A percentile compares a stretch with the other conserved stretches of the same genome.
Evolutionary conservation across 2,329 filamentous ascomycete species (phyloP).

Genomic region (Paracorniculantispora psalliotae): DNA sequence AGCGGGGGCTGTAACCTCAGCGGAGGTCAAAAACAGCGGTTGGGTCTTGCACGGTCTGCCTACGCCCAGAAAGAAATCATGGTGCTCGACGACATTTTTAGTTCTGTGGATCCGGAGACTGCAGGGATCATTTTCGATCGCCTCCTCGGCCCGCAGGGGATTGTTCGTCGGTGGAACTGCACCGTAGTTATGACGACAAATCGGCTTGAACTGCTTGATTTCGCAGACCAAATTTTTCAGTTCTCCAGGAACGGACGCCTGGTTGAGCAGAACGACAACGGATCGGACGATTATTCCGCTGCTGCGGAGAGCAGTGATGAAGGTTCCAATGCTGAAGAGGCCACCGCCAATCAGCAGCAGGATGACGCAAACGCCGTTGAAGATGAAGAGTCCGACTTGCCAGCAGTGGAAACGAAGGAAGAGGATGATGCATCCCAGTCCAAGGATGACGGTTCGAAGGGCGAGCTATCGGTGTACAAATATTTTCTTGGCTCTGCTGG

Average conservation of each 20-base stretch:
- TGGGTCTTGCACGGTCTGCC: not conserved
- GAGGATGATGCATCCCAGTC: not conserved
- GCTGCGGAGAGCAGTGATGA: not conserved
- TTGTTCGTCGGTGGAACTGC: not conserved
- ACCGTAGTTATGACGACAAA: slow-evolving; percentile 1
- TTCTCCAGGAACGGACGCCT: not conserved
- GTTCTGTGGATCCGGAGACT: not conserved
- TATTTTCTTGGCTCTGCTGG: not conserved
- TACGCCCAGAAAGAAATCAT: not conserved
- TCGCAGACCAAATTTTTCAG: not conserved
- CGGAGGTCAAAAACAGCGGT: not conserved
- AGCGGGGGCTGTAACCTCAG: slow-evolving; percentile 2
- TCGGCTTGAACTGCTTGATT: not conserved
- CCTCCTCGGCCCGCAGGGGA: not conserved
- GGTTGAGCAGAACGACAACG: not conserved
- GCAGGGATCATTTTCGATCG: not conserved
- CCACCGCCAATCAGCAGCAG: too few species aligned
- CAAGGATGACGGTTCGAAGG: too few species aligned
- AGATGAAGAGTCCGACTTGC: not conserved
- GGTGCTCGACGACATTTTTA: not conserved
- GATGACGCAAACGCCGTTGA: not conserved
- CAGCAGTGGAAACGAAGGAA: not conserved
- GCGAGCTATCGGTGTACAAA: not conserved
- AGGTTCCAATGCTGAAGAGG: not conserved
- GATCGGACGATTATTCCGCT: not conserved